These are phyloP conservation scores for Sarcocystis neurona DNA, from an alignment of 169 alveolate species.

Conservation along the genomic window DNA sequence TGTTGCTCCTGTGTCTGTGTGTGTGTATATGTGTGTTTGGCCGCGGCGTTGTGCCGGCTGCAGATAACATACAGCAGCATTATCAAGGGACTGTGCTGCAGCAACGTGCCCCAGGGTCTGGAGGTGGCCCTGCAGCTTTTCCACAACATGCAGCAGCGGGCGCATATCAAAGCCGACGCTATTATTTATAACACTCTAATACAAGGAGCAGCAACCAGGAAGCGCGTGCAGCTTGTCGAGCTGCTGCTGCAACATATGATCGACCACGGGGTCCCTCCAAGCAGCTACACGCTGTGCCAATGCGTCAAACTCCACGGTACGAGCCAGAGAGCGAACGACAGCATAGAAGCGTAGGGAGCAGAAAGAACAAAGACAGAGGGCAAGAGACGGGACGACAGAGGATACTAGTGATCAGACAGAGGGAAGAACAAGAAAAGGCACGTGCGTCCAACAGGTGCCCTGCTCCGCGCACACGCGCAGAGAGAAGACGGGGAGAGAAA, in stretches of 20 bases:
- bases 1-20: neutral
- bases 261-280: constrained; percentile 70
- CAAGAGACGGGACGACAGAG: no score
- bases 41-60: no score
- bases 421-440: no score
- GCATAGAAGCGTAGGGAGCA: no score
- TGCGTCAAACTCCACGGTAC: constrained; percentile 48
- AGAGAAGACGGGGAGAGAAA: no score
- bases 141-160: constrained; percentile 37
- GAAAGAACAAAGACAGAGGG: no score
- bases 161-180: constrained; percentile 5
- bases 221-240: constrained; percentile 9
- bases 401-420: no score
- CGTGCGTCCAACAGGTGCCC: no score
- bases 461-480: no score
- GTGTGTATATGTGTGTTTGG: no score
- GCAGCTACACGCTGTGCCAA: constrained; percentile 75
- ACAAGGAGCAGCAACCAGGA: constrained; percentile 33
- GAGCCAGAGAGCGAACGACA: no score
- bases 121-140: constrained; percentile 20
- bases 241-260: constrained; percentile 9
- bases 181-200: constrained; percentile 39
- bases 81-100: constrained; percentile 88
- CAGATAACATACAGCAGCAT: constrained; percentile 81
- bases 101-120: constrained; percentile 68